A percentile compares a stretch with the other conserved stretches of the same genome.
phyloP scores from a whole-genome alignment of 306 rosid species.

The Cicer judaicum region DNA sequence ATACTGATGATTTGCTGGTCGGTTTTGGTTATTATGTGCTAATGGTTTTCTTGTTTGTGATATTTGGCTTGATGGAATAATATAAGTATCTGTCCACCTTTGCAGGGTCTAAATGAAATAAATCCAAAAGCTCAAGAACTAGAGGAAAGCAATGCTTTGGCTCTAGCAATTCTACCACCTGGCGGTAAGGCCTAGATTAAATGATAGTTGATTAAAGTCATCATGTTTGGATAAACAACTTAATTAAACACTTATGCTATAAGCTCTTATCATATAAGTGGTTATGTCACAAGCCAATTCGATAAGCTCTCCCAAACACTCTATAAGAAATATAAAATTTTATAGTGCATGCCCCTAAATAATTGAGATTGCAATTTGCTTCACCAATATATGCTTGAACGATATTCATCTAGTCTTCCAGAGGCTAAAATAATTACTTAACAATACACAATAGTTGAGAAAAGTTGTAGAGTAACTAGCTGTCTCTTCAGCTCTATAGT shows the following conservation, averaged over 20 bases:
- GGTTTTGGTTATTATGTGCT: constrained; percentile 30
- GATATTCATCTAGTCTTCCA: neutral
- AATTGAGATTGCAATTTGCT: constrained; percentile 11
- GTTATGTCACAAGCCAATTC: too few relatives aligned
- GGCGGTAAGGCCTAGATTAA: constrained; percentile 62
- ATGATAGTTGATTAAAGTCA: constrained; percentile 20
- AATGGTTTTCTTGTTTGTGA: constrained; percentile 20
- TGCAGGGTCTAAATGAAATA: constrained; percentile 76
- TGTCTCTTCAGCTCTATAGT: too few relatives aligned
- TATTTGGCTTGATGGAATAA: constrained; percentile 32
- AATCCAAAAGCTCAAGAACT: constrained; percentile 76
- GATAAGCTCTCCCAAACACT: too few relatives aligned
- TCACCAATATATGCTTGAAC: neutral
- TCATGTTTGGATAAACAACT: too few relatives aligned
- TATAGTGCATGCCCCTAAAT: neutral
- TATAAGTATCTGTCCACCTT: constrained; percentile 6
- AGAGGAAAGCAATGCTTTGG: constrained; percentile 85
- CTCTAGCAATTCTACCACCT: constrained; percentile 79
- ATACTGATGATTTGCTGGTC: constrained; percentile 74
- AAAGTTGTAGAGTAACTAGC: too few relatives aligned
- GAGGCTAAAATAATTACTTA: neutral
- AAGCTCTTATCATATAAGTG: too few relatives aligned
- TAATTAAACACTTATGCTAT: too few relatives aligned
- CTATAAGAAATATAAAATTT: neutral
- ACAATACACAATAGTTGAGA: neutral